Evolutionary conservation across 139 green algal species (phyloP), one percentile per base, ranked within the genome.

Genomic region (Micractinium conductrix): DNA sequence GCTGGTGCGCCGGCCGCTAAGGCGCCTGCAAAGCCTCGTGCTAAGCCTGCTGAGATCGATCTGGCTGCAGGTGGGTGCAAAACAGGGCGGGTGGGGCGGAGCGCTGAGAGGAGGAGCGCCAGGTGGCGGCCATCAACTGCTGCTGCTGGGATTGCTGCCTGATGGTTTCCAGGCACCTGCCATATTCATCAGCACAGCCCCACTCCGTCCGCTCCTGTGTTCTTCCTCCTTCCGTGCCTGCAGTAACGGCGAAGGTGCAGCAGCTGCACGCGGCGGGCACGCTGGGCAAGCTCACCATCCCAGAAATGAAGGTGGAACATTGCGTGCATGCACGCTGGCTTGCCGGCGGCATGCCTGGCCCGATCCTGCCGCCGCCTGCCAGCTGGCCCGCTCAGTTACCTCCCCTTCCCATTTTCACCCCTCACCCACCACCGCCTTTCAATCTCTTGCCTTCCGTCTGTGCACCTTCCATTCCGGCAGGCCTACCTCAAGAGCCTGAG

Each of bases 271-370:
- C 87, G 37, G 81, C 62, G 2, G 87, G 90, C 14, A 80, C 75
- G 9, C 80, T 94, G 37, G 43, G 37, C 60, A 87, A 88, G 10
- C 68, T 95, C 33, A 94, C 79, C 5, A 74, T 95, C 17, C 88
- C 88, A 19, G 86, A 95, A 83, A 81, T 95, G 35, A 93, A 94
- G 86, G 65, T 72, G 65, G 12, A 10, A 58, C 48, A 62, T 62
- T 62, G 53, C 24, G n/a, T n/a, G 10, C 48, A 10, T 58, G 10
- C 12, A 58, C 10, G 48, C 48, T 58, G 48, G 10, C 48, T 58
- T 58, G 10, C 48, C 48, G 12, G 48, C 16, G 48, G n/a, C n/a
- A 58, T 58, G 16, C 48, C 53, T 22, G 26, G 2, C 26, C 53
- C n/a, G n/a, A n/a, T n/a, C 53, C 53, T 62, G 53, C 53, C 8